phyloP scores from a whole-genome alignment of 2,329 filamentous ascomycete species.

The Shiraia bambusicola region DNA sequence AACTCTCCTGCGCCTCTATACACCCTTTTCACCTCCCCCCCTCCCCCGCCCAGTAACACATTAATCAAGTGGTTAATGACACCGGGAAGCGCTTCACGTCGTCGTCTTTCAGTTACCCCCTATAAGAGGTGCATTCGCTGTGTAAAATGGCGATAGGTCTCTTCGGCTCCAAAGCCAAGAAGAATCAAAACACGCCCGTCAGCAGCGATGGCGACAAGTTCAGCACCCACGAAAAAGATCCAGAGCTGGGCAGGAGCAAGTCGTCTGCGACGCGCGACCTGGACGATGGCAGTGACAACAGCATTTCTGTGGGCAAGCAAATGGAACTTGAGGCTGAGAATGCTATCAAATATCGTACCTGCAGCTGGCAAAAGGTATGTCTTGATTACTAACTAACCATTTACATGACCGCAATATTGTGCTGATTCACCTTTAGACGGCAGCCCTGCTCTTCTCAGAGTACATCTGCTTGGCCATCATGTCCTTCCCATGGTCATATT shows the following conservation, averaged over 20 bases:
- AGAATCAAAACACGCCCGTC: slow-evolving; percentile 13
- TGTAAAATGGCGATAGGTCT: slow-evolving; percentile 55
- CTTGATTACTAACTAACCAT: slow-evolving; percentile 2
- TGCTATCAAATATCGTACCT: slow-evolving; percentile 88
- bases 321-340: slow-evolving; percentile 74
- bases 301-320: slow-evolving; percentile 62
- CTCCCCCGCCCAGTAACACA: too few species aligned
- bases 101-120: slow-evolving; percentile 44
- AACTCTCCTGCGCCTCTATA: slow-evolving; percentile 1
- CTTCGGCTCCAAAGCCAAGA: slow-evolving; percentile 22
- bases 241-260: slow-evolving; percentile 48
- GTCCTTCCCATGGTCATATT: slow-evolving; percentile 95
- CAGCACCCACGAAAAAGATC: slow-evolving; percentile 27
- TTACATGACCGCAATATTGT: not conserved
- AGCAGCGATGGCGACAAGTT: slow-evolving; percentile 17
- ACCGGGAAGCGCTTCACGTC: slow-evolving; percentile 30
- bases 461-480: slow-evolving; percentile 94
- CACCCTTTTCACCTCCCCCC: not conserved
- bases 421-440: slow-evolving; percentile 60
- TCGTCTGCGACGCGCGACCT: slow-evolving; percentile 29
- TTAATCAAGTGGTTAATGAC: slow-evolving; percentile 43
- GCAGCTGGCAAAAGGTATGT: slow-evolving; percentile 83
- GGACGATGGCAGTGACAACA: slow-evolving; percentile 42
- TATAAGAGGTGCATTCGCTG: slow-evolving; percentile 49
- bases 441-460: slow-evolving; percentile 86